phyloP scores from a whole-genome alignment of 495 filamentous ascomycete species.

The Hyaloscypha finlandica region DNA sequence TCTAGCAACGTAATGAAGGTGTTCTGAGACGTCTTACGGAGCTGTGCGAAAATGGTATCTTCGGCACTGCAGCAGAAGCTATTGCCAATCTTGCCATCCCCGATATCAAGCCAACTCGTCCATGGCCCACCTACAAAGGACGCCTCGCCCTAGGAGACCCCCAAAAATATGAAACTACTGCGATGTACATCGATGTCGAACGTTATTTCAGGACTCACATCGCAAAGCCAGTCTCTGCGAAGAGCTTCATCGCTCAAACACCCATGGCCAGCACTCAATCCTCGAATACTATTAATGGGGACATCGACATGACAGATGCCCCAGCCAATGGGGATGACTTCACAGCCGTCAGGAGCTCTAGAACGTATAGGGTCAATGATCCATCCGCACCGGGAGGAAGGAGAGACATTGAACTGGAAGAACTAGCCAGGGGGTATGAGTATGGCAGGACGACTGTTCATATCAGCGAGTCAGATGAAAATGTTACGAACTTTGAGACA shows the following conservation, averaged over 20 bases:
- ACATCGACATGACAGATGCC: conserved; percentile 43
- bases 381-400: conserved; percentile 75
- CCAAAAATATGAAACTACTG: conserved; percentile 64
- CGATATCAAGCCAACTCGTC: conserved; percentile 68
- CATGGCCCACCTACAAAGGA: conserved; percentile 78
- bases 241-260: conserved; percentile 62
- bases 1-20: conserved; percentile 65
- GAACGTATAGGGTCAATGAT: conserved; percentile 79
- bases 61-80: conserved; percentile 83
- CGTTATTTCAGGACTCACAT: conserved; percentile 83
- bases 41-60: conserved; percentile 59
- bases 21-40: conserved; percentile 64
- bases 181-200: conserved; percentile 82
- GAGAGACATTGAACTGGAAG: conserved; percentile 77
- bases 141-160: conserved; percentile 78
- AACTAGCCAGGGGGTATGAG: conserved; percentile 88
- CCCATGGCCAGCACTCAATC: conserved; percentile 48
- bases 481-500: conserved; percentile 80
- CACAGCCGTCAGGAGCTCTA: conserved; percentile 66
- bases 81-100: conserved; percentile 76
- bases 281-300: conserved; percentile 46
- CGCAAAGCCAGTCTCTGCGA: conserved; percentile 72
- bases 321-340: conserved; percentile 44
- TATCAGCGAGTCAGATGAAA: conserved; percentile 80
- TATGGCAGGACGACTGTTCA: conserved; percentile 92